Evolutionary conservation across 2,329 filamentous ascomycete species (phyloP).

Genomic region (Bimuria novae-zelandiae): DNA sequence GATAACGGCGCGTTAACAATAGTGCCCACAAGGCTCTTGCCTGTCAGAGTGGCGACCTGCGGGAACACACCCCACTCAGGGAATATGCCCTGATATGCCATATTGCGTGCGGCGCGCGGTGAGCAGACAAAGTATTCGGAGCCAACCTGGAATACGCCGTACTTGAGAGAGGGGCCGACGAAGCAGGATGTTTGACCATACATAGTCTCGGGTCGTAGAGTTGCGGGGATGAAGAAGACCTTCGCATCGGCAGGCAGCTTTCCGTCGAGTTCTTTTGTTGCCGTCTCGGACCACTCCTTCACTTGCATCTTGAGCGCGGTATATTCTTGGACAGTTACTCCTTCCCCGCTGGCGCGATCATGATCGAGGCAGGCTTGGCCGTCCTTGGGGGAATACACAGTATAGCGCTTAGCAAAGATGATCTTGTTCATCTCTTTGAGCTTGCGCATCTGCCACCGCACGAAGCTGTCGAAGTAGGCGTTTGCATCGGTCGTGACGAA

Average conservation of each 20-base stretch:
- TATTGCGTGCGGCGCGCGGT: constrained; percentile 84
- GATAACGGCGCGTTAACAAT: constrained; percentile 88
- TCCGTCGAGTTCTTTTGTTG: constrained; percentile 71
- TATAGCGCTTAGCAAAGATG: constrained; percentile 90
- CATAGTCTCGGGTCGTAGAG: constrained; percentile 95
- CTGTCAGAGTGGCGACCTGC: constrained; percentile 74
- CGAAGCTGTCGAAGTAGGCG: constrained; percentile 93
- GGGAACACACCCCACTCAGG: constrained; percentile 75
- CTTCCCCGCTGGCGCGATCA: constrained; percentile 80
- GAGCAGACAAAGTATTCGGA: constrained; percentile 82
- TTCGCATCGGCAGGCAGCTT: constrained; percentile 79
- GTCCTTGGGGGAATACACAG: constrained; percentile 86
- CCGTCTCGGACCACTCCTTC: constrained; percentile 82
- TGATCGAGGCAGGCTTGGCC: constrained; percentile 88
- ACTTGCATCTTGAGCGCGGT: constrained; percentile 90
- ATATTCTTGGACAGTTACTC: constrained; percentile 86
- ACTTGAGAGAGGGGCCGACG: constrained; percentile 85
- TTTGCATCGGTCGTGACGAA: constrained; percentile 97
- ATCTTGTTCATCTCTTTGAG: constrained; percentile 90
- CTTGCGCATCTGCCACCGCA: constrained; percentile 96
- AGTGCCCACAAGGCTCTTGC: constrained; percentile 84
- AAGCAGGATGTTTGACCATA: constrained; percentile 98
- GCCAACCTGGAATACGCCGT: constrained; percentile 80
- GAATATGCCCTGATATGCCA: constrained; percentile 92
- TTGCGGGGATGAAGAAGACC: constrained; percentile 89